Percentiles rank a stretch among this genome's conserved stretches.
Evolutionary conservation across 1,284 basidiomycete genomes (phyloP).

Genomic region (Leccinum pallidistipes): DNA sequence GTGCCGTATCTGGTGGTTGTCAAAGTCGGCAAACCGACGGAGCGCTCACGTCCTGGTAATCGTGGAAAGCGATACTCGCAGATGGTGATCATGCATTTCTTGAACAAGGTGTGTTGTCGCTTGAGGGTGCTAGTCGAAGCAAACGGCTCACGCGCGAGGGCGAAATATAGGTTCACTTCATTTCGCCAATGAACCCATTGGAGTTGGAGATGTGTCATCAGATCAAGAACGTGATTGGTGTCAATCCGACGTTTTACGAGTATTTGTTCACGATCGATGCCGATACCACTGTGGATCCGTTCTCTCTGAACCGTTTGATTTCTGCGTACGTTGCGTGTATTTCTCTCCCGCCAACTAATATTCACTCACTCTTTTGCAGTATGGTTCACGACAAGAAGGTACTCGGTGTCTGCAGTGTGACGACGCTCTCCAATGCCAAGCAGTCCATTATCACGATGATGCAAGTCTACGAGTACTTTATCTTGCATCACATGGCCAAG

Average conservation of each 20-base stretch:
- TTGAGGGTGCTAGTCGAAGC: neutral
- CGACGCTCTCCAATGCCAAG: conserved; percentile 85
- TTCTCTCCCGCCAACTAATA: neutral
- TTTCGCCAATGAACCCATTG: conserved; percentile 93
- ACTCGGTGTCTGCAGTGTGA: conserved; percentile 93
- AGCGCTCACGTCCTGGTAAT: conserved; percentile 92
- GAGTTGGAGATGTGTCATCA: conserved; percentile 99
- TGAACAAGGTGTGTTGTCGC: conserved; percentile 77
- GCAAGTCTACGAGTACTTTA: conserved; percentile 99
- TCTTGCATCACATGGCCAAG: conserved; percentile 97
- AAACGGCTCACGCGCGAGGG: neutral
- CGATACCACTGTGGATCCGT: conserved; percentile 89
- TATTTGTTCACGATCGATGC: conserved; percentile 95
- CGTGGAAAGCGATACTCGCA: conserved; percentile 97
- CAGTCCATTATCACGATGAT: conserved; percentile 98
- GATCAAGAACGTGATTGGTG: conserved; percentile 99
- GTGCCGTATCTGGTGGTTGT: conserved; percentile 97
- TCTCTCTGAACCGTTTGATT: conserved; percentile 86
- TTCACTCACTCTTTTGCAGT: conserved; percentile 37
- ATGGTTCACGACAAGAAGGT: conserved; percentile 94
- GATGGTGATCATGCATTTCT: conserved; percentile 94
- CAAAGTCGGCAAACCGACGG: conserved; percentile 95
- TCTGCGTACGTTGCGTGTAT: conserved; percentile 67
- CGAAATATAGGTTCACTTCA: conserved; percentile 83
- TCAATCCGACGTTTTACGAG: conserved; percentile 98